A percentile compares a stretch with the other conserved stretches of the same genome.
Conservation (phyloP, 1,139 yeast genomes). For the Yamadazyma epiphylla region DNA sequence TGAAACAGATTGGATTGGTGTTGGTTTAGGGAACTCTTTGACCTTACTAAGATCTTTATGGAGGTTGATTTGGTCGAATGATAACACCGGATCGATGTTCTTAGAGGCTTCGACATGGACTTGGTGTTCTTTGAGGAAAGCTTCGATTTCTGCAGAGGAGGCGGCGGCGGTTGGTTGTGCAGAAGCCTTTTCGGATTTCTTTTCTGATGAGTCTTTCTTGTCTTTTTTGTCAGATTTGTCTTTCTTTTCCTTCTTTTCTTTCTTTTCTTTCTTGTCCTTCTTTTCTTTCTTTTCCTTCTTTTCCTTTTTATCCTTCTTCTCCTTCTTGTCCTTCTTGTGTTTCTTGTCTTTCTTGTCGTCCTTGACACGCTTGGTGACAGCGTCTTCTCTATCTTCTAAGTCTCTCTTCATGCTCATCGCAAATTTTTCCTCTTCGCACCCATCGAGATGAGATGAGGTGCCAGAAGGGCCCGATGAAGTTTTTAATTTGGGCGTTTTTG, state of each 20-base stretch:
- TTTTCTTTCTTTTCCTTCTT: conserved; percentile 35
- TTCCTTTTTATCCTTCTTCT: conserved; percentile 18
- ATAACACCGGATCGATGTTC: conserved; percentile 62
- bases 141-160: conserved; percentile 55
- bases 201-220: conserved; percentile 44
- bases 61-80: conserved; percentile 61
- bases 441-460: not conserved
- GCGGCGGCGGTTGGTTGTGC: conserved; percentile 36
- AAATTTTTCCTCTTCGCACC: too few species aligned
- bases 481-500: too few species aligned
- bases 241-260: conserved; percentile 32
- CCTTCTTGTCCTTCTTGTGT: conserved; percentile 36
- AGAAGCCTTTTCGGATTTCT: too few species aligned
- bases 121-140: conserved; percentile 66
- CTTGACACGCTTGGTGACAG: conserved; percentile 26
- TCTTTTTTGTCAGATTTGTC: conserved; percentile 43
- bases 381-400: conserved; percentile 13
- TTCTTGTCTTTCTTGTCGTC: conserved; percentile 35
- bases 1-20: conserved; percentile 94
- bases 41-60: conserved; percentile 54
- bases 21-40: conserved; percentile 77
- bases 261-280: conserved; percentile 33
- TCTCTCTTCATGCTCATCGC: conserved; percentile 1
- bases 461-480: too few species aligned
- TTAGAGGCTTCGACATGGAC: conserved; percentile 71